Conservation (phyloP, 495 filamentous ascomycete genomes). For the Amorphotheca resinae region DNA sequence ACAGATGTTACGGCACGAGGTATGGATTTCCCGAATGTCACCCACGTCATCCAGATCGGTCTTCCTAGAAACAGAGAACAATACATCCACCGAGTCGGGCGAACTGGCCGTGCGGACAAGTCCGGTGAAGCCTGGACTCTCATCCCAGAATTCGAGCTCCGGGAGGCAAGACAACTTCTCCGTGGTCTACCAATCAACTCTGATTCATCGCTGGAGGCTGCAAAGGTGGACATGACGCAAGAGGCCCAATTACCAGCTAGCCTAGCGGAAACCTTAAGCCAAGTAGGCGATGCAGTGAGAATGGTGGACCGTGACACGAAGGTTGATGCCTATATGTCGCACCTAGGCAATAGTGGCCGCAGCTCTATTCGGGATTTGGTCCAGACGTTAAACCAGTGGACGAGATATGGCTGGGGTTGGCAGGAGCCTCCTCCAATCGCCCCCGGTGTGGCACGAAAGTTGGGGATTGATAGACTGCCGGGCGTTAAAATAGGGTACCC, state of each 20-base stretch:
- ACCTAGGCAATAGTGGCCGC: slow-evolving; percentile 3
- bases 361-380: slow-evolving; percentile 28
- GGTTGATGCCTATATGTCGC: slow-evolving; percentile 35
- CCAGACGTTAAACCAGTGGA: slow-evolving; percentile 47
- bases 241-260: slow-evolving; percentile 23
- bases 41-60: slow-evolving; percentile 79
- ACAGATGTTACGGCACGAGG: slow-evolving; percentile 92
- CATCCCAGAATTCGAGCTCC: slow-evolving; percentile 45
- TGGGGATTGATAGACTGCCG: slow-evolving; percentile 31
- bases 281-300: slow-evolving; percentile 25
- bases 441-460: slow-evolving; percentile 27
- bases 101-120: slow-evolving; percentile 57
- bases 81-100: slow-evolving; percentile 85
- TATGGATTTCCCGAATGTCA: slow-evolving; percentile 93
- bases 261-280: slow-evolving; percentile 27
- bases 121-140: slow-evolving; percentile 72
- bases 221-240: slow-evolving; percentile 41
- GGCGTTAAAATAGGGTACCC: slow-evolving; percentile 33
- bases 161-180: slow-evolving; percentile 36
- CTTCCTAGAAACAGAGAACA: slow-evolving; percentile 57
- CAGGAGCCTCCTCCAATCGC: slow-evolving; percentile 40
- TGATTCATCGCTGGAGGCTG: slow-evolving; percentile 40
- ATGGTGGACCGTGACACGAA: slow-evolving; percentile 29
- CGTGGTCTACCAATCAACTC: slow-evolving; percentile 51
- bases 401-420: slow-evolving; percentile 49